Base-by-base conservation (phyloP, 148 eudicot species). In the Heliamphora exappendiculata region DNA sequence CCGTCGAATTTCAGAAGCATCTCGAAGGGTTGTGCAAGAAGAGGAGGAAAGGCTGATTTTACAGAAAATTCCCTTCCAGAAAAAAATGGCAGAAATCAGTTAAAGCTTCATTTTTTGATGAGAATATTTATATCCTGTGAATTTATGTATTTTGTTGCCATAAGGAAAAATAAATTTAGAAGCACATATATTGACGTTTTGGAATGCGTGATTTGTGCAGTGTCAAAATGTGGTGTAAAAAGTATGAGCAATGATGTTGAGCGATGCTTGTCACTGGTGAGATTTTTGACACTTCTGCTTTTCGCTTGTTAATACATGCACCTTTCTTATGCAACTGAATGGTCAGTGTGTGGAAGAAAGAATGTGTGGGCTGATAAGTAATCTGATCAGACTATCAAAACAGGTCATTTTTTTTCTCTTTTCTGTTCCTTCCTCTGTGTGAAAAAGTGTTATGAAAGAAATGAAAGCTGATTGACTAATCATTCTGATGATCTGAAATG, bases 321-420 rank as follows among this genome's bases (percentile, higher is more conserved):
- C 59, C 65, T 58, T 65, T 74, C 84, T 83, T 64, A 80, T 78
- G 79, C 71, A 79, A 60, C 63, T 76, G 60, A 41, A 19, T 73
- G 80, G 82, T 66, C 86, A 96, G 99, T 88, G 94, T 57, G 93
- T 88, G 75, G 99, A 96, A 82, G 99, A 96, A 85, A 89, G 99
- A 81, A 58, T 96, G 87, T 98, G 98, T 77, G 98, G 92, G 66
- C 81, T 96, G 83, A 86, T 96, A 81, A 78, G 85, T 84, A 91
- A 82, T 77, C 58, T 93, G 79, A 89, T 96, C 82, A 89, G 95
- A 86, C 75, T 93, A 37, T 96, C 98, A 69, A 96, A 93, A 76
- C 97, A 96, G 93, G 99, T 91, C 39, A 72, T 62, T 68, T n/a
- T 51, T 41, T 68, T 41, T 67, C 70, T 11, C 20, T 1, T 10